Conservation (phyloP, 768 basidiomycete species). For the Nidularia sp. region DNA sequence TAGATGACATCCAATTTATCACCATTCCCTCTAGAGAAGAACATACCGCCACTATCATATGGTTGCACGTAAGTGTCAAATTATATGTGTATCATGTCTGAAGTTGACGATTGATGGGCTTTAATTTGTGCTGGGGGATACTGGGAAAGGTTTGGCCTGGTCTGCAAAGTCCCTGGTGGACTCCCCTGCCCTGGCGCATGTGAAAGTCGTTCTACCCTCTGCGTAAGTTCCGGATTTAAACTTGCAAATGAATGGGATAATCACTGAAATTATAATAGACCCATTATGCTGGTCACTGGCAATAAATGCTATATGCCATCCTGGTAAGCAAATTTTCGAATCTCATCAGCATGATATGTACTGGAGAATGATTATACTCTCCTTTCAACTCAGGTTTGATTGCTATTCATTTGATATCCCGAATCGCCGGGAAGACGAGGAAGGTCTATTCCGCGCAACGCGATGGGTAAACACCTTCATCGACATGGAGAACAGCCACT, state of each 20-base stretch:
- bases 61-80: too few relatives aligned
- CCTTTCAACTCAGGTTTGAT: conserved; percentile 58
- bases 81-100: too few relatives aligned
- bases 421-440: conserved; percentile 54
- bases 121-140: too few relatives aligned
- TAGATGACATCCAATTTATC: too few relatives aligned
- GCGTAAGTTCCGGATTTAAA: conserved; percentile 28
- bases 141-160: too few relatives aligned
- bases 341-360: too few relatives aligned
- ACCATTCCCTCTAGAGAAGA: too few relatives aligned
- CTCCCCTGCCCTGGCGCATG: conserved; percentile 37
- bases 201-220: conserved; percentile 70
- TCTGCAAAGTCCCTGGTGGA: too few relatives aligned
- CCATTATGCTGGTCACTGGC: background rate
- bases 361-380: conserved; percentile 3
- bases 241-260: conserved; percentile 37
- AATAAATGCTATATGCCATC: background rate
- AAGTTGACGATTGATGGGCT: too few relatives aligned
- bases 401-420: conserved; percentile 40
- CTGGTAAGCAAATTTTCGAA: conserved; percentile 28
- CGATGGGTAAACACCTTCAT: conserved; percentile 53
- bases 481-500: conserved; percentile 46
- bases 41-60: too few relatives aligned
- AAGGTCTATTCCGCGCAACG: conserved; percentile 43
- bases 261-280: conserved; percentile 23